Base-by-base conservation (phyloP, 768 basidiomycete species). In the Trametes elegans region DNA sequence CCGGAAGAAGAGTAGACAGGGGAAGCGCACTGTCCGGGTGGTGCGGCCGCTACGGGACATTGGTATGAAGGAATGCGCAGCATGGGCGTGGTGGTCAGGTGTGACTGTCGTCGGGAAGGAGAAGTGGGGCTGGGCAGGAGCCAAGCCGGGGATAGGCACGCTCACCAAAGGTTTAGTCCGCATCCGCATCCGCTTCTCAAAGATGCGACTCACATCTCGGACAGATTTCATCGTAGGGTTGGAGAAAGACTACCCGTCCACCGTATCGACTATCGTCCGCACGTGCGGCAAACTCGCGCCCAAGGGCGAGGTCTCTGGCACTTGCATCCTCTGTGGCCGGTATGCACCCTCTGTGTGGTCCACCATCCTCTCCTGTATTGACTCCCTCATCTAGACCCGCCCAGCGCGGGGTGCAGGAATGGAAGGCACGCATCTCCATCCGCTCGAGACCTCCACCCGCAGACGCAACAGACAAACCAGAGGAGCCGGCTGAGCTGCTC, bases 171-270 rank as follows among this genome's bases (percentile, higher is more conserved):
- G 90, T 88, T 62, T 10, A 63, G 42, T 35, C 23, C 32, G 9
- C 36, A 6, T 28, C 2, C 29, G 29, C 18, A 0, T 6, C 42
- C 18, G 3, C 13, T 14, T 23, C 7, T 5, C 4, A 18, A 19
- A 13, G 7, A 1, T 3, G 18, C 0, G 26, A 13, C 23, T 39
- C 16, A 35, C 7, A 21, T 10, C 23, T 49, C 24, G 9, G 10
- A 10, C 52, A 91, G 91, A 85, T 66, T 93, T 93, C 62, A 88
- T 93, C 53, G 70, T 87, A 18, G 85, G 89, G 2, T 66, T 93
- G 26, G 91, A 93, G 69, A 81, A 78, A 46, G 85, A 92, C 66
- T 93, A 87, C 66, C 91, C 91, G 3, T 90, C 90, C 0, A 93
- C 91, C 0, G 91, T 93, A 10, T 91, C 89, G 7, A 84, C 91